Evolutionary conservation across 805 yeast genomes (phyloP), one percentile per base, ranked within the genome.

Genomic region (Komagataella phaffii): DNA sequence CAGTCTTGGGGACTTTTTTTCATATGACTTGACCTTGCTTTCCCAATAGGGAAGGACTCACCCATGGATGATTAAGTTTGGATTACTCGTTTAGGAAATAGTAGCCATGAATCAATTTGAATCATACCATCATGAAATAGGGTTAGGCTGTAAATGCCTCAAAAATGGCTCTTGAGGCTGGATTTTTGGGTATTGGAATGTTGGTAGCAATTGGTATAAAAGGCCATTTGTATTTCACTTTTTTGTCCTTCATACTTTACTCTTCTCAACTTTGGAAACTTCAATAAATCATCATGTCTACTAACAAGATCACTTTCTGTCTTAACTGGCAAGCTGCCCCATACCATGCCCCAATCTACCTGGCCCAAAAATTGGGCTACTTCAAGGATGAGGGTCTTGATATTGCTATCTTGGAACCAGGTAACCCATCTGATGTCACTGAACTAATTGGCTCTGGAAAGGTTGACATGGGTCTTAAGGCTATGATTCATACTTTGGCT

Each of bases 401-500:
- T 52, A 65, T 77, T 52, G 75, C 81, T 7, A 69, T 77, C 50
- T 60, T 77, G 55, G 80, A 77, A 59, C 81, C 81, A 50, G 70
- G 78, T 46, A 76, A 76, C 56, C 81, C 81, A 19, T 74, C 79
- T 12, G 81, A 77, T 60, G 81, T 76, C 47, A 77, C 81, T 24
- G 80, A 77, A 53, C 64, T 77, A 54, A 73, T 77, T 60, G 81
- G 81, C 6, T 69, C 77, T 1, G 81, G 81, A 30, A 77, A 77
- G 55, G 68, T 75, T 49, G 81, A 77, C 63, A 74, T 77, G 78
- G 81, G 81, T 12, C 66, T 77, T 55, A 77, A 77, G 60, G 81
- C 81, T 47, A 77, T 77, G 81, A 76, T 77, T 56, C 81, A 77
- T 58, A 77, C 81, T 4, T 64, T 77, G 53, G 81, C 81, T 51